Percentiles rank a stretch among this genome's conserved stretches.
Conservation (phyloP, 1,284 basidiomycete genomes). For the Moesziomyces globuligerus region DNA sequence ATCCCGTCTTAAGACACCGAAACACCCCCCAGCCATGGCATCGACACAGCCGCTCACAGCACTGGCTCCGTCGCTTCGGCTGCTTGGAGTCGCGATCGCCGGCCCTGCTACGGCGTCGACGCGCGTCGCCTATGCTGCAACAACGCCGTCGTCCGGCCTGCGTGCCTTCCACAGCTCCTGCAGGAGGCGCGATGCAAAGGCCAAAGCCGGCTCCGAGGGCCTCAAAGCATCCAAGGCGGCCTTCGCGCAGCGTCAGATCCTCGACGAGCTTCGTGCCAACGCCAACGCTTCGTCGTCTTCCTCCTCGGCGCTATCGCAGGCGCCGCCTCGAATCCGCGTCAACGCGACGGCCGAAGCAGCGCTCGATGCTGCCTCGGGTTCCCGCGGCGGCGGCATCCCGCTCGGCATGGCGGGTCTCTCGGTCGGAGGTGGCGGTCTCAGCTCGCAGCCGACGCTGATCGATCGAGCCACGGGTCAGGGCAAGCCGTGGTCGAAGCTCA, state of each 20-base stretch:
- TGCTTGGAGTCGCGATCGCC: constrained; percentile 3
- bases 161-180: constrained; percentile 10
- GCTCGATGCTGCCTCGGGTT: constrained; percentile 31
- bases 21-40: background rate
- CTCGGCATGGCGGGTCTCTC: constrained; percentile 37
- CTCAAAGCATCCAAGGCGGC: constrained; percentile 34
- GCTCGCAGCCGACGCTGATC: constrained; percentile 21
- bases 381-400: constrained; percentile 29
- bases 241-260: constrained; percentile 41
- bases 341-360: constrained; percentile 48
- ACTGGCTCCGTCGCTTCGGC: constrained; percentile 13
- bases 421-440: constrained; percentile 11
- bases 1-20: background rate
- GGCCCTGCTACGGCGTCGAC: constrained; percentile 4
- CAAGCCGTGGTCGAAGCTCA: constrained; percentile 80
- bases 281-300: constrained; percentile 15
- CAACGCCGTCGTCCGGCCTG: background rate
- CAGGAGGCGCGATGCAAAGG: constrained; percentile 2
- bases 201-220: constrained; percentile 3
- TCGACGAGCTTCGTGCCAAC: constrained; percentile 31
- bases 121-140: background rate
- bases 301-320: constrained; percentile 23
- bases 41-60: constrained; percentile 3
- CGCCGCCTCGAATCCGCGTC: constrained; percentile 26
- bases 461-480: constrained; percentile 56